Conservation (phyloP, 2,329 filamentous ascomycete genomes). For the Fusarium avenaceum region DNA sequence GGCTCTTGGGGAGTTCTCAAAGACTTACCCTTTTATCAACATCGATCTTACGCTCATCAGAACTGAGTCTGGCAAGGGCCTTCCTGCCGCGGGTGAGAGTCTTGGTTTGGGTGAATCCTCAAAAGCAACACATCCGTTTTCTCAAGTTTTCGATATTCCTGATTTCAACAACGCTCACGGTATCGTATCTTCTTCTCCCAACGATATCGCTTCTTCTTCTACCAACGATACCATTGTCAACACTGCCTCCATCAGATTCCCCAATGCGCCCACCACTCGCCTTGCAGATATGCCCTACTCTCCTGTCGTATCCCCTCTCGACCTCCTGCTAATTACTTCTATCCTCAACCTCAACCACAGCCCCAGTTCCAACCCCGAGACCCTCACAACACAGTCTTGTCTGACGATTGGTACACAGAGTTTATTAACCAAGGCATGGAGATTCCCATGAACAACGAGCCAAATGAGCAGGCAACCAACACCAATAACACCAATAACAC, state of each 20-base stretch:
- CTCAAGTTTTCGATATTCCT: background rate
- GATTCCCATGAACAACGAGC: background rate
- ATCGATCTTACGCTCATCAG: background rate
- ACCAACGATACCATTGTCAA: background rate
- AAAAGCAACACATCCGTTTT: background rate
- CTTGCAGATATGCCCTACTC: conserved; percentile 12
- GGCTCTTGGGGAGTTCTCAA: background rate
- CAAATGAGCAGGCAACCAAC: background rate
- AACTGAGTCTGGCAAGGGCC: too few relatives aligned
- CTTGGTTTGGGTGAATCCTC: too few relatives aligned
- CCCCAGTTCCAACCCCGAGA: background rate
- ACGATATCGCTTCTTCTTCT: background rate
- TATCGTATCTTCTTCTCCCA: background rate
- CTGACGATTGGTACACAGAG: conserved; percentile 9
- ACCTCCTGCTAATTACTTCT: background rate
- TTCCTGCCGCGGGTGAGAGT: too few relatives aligned
- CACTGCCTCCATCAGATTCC: background rate
- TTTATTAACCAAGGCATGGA: background rate
- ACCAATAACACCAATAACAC: background rate
- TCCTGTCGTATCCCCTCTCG: background rate
- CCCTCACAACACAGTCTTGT: background rate
- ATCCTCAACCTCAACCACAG: background rate
- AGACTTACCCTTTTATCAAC: background rate
- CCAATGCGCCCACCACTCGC: background rate
- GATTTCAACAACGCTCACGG: background rate